Evolutionary conservation across 495 filamentous ascomycete genomes (phyloP).

Genomic region (Aspergillus indologenus): DNA sequence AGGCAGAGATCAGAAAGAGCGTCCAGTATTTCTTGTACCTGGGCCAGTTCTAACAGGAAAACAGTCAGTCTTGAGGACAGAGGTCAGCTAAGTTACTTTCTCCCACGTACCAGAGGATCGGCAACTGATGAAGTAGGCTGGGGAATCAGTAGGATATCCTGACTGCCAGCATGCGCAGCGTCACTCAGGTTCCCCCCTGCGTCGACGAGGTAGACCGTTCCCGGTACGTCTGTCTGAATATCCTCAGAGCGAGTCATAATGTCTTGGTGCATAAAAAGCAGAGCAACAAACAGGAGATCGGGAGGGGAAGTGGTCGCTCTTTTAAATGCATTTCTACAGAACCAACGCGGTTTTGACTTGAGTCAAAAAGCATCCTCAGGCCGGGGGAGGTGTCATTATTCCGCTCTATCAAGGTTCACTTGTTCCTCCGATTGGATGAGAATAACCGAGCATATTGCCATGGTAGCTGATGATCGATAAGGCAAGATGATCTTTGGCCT

Average conservation of each 20-base stretch:
- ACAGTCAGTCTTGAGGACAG: neutral
- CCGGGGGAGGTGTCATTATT: neutral
- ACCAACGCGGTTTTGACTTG: too few relatives aligned
- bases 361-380: neutral
- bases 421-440: neutral
- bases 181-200: constrained; percentile 17
- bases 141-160: constrained; percentile 34
- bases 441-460: neutral
- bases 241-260: constrained; percentile 25
- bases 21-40: constrained; percentile 28
- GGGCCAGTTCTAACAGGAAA: constrained; percentile 25
- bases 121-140: constrained; percentile 25
- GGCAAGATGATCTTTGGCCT: neutral
- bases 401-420: neutral
- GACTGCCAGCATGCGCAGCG: constrained; percentile 21
- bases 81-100: neutral
- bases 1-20: constrained; percentile 26
- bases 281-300: neutral
- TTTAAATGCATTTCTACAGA: neutral
- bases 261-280: neutral
- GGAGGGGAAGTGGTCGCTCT: neutral
- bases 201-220: constrained; percentile 33
- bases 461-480: neutral
- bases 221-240: constrained; percentile 27
- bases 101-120: constrained; percentile 29